Evolutionary conservation across 2,329 filamentous ascomycete species (phyloP).

Genomic region (Fusarium sp.): DNA sequence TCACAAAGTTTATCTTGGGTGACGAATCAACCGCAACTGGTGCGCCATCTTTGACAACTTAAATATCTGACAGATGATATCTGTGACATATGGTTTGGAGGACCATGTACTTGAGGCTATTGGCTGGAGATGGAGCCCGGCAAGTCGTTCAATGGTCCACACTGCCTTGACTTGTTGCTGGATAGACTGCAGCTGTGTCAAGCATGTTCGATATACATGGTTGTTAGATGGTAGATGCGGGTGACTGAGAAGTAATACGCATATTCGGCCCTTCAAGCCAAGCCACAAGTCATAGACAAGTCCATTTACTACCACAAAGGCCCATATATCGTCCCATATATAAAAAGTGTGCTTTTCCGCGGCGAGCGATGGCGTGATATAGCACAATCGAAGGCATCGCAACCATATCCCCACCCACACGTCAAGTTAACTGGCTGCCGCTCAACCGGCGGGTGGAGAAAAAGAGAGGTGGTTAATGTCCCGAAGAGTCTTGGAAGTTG

Average conservation of each 20-base stretch:
- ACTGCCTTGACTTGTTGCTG: neutral
- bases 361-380: conserved; percentile 38
- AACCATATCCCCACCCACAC: neutral
- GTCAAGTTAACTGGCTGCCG: neutral
- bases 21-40: neutral
- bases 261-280: neutral
- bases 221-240: neutral
- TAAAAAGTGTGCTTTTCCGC: neutral
- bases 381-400: conserved; percentile 21
- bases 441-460: conserved; percentile 29
- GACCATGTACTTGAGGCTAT: neutral
- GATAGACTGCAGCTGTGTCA: neutral
- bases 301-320: neutral
- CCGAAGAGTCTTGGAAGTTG: neutral
- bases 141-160: neutral
- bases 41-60: neutral
- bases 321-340: neutral
- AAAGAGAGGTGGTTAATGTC: conserved; percentile 24
- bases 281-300: neutral
- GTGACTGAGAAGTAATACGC: neutral
- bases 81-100: neutral
- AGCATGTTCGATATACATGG: neutral
- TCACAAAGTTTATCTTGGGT: neutral
- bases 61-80: neutral
- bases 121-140: neutral